Percentiles rank a stretch among this genome's conserved stretches.
Evolutionary conservation across 768 basidiomycete genomes (phyloP).

Genomic region (Calocera viscosa): DNA sequence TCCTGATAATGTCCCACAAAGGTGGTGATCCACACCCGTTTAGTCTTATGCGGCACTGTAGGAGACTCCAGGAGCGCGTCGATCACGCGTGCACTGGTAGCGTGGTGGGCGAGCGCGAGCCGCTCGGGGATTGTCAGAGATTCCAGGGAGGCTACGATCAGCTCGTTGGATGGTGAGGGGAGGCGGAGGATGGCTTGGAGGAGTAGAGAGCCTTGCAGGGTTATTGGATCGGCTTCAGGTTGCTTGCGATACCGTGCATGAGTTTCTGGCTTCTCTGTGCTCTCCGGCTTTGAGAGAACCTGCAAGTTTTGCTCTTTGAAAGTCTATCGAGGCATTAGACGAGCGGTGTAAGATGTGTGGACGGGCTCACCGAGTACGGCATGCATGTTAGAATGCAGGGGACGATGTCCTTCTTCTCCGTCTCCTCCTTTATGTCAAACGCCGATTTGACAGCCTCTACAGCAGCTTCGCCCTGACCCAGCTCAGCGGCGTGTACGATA

Average conservation of each 20-base stretch:
- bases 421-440: slow-evolving; percentile 41
- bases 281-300: slow-evolving; percentile 18
- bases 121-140: slow-evolving; percentile 47
- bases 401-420: slow-evolving; percentile 44
- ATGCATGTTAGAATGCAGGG: slow-evolving; percentile 49
- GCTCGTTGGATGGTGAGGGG: slow-evolving; percentile 49
- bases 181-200: slow-evolving; percentile 72
- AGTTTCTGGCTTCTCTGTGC: slow-evolving; percentile 9
- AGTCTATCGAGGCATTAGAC: slow-evolving; percentile 8
- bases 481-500: slow-evolving; percentile 49
- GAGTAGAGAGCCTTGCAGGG: slow-evolving; percentile 66
- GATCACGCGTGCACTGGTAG: slow-evolving; percentile 64
- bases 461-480: slow-evolving; percentile 41
- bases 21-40: slow-evolving; percentile 56
- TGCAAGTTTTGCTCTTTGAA: background rate
- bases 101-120: slow-evolving; percentile 46
- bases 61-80: slow-evolving; percentile 60
- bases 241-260: slow-evolving; percentile 19
- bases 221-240: slow-evolving; percentile 44
- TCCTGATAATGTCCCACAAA: slow-evolving; percentile 68
- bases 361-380: slow-evolving; percentile 27
- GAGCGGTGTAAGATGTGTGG: slow-evolving; percentile 36
- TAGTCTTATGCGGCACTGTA: slow-evolving; percentile 48
- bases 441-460: slow-evolving; percentile 45
- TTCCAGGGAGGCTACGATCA: slow-evolving; percentile 55